Evolutionary conservation across 2,329 filamentous ascomycete genomes (phyloP).

Genomic region (Aplosporella prunicola): DNA sequence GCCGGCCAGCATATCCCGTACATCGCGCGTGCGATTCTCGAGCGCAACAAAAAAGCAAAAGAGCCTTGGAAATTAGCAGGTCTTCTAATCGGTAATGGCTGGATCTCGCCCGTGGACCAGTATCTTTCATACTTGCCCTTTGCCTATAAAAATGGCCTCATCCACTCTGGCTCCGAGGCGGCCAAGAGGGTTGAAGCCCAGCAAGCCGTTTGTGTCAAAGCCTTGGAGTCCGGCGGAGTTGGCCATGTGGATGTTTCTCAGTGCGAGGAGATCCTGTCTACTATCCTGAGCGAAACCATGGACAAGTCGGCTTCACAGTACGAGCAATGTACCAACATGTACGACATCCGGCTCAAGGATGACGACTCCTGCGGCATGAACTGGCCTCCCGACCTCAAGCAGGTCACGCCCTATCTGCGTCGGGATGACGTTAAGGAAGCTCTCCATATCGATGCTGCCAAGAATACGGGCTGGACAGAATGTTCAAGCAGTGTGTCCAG

Average conservation of each 20-base stretch:
- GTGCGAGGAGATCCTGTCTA: constrained; percentile 70
- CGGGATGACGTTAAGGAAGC: constrained; percentile 68
- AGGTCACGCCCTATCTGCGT: constrained; percentile 76
- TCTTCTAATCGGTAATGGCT: constrained; percentile 91
- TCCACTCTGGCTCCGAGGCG: constrained; percentile 56
- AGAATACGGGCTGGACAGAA: constrained; percentile 83
- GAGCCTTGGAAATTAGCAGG: constrained; percentile 70
- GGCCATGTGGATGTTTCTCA: constrained; percentile 55
- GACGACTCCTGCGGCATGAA: constrained; percentile 85
- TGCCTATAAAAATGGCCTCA: constrained; percentile 64
- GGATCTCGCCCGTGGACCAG: constrained; percentile 86
- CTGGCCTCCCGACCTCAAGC: constrained; percentile 80
- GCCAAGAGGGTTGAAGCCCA: constrained; percentile 59
- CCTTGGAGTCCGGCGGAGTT: constrained; percentile 48
- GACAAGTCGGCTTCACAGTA: constrained; percentile 44
- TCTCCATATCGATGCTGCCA: constrained; percentile 72
- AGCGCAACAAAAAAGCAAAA: constrained; percentile 61
- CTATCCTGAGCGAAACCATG: constrained; percentile 59
- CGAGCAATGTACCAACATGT: constrained; percentile 80
- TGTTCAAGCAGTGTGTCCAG: constrained; percentile 71
- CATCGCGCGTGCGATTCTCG: constrained; percentile 81
- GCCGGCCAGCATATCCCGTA: constrained; percentile 97
- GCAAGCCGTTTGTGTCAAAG: constrained; percentile 57
- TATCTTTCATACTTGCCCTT: constrained; percentile 80
- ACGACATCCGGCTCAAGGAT: constrained; percentile 83